Evolutionary conservation across 2,329 filamentous ascomycete genomes (phyloP).

Genomic region (Atkinsonella hypoxylon): DNA sequence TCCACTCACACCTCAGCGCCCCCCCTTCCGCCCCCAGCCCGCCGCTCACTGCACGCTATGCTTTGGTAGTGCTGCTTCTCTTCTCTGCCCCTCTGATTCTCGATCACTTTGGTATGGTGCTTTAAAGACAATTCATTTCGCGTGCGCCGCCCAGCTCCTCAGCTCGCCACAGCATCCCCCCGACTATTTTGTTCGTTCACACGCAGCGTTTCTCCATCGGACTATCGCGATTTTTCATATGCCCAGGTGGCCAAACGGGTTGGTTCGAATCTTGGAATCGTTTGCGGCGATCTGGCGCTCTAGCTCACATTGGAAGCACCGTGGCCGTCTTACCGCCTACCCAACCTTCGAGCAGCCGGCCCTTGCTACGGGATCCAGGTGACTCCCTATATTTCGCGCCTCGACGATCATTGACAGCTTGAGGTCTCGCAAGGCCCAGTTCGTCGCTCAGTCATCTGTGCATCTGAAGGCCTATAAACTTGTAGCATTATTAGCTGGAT

Average conservation of each 20-base stretch:
- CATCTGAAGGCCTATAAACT: not conserved
- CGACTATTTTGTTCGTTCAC: constrained; percentile 7
- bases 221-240: constrained; percentile 1
- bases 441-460: not conserved
- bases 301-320: constrained; percentile 1
- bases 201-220: constrained; percentile 8
- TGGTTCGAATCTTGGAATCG: constrained; percentile 2
- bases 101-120: not conserved
- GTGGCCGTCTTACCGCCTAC: constrained; percentile 1
- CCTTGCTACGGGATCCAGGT: not conserved
- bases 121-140: constrained; percentile 38
- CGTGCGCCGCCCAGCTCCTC: constrained; percentile 35
- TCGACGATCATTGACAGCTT: constrained; percentile 4
- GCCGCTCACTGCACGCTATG: constrained; percentile 5
- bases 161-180: constrained; percentile 30
- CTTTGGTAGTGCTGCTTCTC: not conserved
- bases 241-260: constrained; percentile 5
- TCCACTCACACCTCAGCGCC: constrained; percentile 28
- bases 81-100: not conserved
- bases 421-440: not conserved
- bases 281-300: constrained; percentile 7
- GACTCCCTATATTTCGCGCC: constrained; percentile 7
- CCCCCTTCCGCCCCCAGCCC: constrained; percentile 9
- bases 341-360: constrained; percentile 1
- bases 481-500: constrained; percentile 5